Base-by-base conservation (phyloP, 306 rosid genomes). In the Abrus pulchellus region DNA sequence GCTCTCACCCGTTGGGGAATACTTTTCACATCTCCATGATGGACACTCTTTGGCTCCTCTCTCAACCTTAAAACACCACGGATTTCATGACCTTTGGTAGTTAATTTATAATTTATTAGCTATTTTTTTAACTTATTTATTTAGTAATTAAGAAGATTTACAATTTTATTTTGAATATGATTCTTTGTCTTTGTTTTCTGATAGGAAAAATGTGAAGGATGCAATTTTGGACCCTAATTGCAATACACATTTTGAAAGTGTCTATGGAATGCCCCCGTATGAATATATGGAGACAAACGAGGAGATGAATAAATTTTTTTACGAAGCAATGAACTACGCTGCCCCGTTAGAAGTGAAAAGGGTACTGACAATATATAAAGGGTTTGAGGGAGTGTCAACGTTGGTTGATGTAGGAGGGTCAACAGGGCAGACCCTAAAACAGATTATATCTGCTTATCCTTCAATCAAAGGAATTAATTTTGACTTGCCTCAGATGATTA, bases 361-460 rank as follows among this genome's bases (percentile, higher is more conserved):
- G 36, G 5, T 62, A 5, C 56, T 72, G n/a, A 41, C 33, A 40
- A 0, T 29, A 3, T 80, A 72, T 11, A 53, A 64, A 52, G 74
- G 59, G 30, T 80, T 80, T 71, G 83, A 71, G 36, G 66, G 73
- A 50, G 28, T 62, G 2, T 71, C 78, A 40, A 80, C 73, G 40
- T 1, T 80, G n/a, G 83, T 80, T 80, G 78, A 80, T 72, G 78
- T 80, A 0, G 83, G 83, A 49, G 83, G 83, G 28, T 73, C 72
- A 38, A 40, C 13, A 13, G 78, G 78, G 1, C 43, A 72, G 2
- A 4, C 62, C 41, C 29, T 80, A 9, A 57, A 28, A 63, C 9
- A 36, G 2, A 33, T 80, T 49, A 5, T 72, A 9, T 61, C 59
- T 13, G 6, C 20, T 14, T 49, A 61, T 60, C 83, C 83, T 80